phyloP scores from a whole-genome alignment of 345 rosid species.

The Populus simonii region DNA sequence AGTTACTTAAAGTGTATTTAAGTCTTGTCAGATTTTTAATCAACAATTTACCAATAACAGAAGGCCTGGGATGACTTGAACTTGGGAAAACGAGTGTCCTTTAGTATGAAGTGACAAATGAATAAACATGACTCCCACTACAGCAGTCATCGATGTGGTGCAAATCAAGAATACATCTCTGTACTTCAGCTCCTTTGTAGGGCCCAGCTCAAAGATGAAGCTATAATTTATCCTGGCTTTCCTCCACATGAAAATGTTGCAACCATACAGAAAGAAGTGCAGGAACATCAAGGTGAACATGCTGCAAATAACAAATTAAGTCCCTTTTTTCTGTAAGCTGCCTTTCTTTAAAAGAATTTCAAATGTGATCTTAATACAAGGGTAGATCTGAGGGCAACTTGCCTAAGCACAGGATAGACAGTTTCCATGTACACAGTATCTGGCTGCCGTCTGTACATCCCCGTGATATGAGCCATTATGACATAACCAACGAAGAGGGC shows the following conservation, averaged over 20 bases:
- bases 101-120: constrained; percentile 72
- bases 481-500: constrained; percentile 87
- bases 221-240: constrained; percentile 85
- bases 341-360: not conserved
- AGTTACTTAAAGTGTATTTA: not conserved
- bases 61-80: constrained; percentile 88
- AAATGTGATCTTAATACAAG: not conserved
- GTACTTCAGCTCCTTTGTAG: constrained; percentile 81
- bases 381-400: constrained; percentile 26
- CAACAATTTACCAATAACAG: constrained; percentile 56
- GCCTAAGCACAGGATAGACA: constrained; percentile 90
- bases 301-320: constrained; percentile 44
- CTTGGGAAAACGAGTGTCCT: constrained; percentile 68
- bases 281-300: constrained; percentile 88
- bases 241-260: constrained; percentile 93
- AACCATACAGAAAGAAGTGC: constrained; percentile 84
- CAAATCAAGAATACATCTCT: constrained; percentile 89
- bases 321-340: constrained; percentile 14
- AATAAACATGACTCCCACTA: constrained; percentile 73
- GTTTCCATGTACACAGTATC: constrained; percentile 93
- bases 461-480: constrained; percentile 80
- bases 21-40: not conserved
- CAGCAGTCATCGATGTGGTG: constrained; percentile 67
- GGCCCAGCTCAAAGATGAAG: constrained; percentile 85
- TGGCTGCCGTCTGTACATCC: constrained; percentile 64